Base-by-base conservation (phyloP, 108 stramenopile genomes). In the Chaetoceros muelleri region DNA sequence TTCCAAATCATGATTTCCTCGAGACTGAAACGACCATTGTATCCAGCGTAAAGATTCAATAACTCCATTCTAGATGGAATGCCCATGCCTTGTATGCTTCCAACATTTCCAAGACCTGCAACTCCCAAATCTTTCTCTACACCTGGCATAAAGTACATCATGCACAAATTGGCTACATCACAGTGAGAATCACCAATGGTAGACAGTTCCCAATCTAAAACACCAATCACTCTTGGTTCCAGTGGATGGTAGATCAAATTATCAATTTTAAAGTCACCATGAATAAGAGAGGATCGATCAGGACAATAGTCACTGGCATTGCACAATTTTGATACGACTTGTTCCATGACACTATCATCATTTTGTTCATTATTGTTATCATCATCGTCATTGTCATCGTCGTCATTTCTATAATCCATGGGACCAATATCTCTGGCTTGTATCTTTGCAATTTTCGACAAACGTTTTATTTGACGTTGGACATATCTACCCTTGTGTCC, bases 251-350 rank as follows among this genome's bases (percentile, higher is more conserved):
- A 95, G 25, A 96, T 69, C 0, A 98, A 66, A 78, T 98, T 98
- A 72, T 98, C 97, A 46, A 98, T 75, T 51, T 95, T 95, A 77
- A 80, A 98, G 57, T 98, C 97, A 2, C 97, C 97, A 64, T 98
- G 97, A 20, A 96, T 54, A 27, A 98, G 67, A 13, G 78, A 66
- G 17, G 68, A 65, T 16, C 47, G 56, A 48, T 82, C 65, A 10
- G 89, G 80, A 67, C 83, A 74, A 26, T 62, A 28, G 8, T 31
- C 52, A 17, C 82, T 79, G 45, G 65, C 62, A 16, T 60, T 24
- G 8, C 50, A 26, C 47, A 95, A 70, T 28, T 66, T 64, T 8
- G 52, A 8, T 8, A 80, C 72, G 22, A 82, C 68, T n/a, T 44
- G 21, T 63, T 72, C 64, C 46, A 81, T 66, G 31, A 44, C 44